Conservation (phyloP, 352 stramenopile species). For the Globisporangium irregulare region DNA sequence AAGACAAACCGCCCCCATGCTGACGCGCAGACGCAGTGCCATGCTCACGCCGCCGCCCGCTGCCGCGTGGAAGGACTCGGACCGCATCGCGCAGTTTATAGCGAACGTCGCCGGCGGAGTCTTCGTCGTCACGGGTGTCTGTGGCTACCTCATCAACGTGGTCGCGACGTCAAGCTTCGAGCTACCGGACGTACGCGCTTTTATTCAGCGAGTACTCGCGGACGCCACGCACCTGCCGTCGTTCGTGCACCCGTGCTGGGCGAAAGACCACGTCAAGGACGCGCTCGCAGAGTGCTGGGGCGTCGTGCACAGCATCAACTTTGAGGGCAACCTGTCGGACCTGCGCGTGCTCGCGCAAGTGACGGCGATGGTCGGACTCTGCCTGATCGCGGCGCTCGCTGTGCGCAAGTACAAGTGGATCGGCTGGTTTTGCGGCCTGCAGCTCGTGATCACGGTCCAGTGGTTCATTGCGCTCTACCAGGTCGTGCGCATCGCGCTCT, state of each 20-base stretch:
- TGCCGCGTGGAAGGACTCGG: conserved; percentile 52
- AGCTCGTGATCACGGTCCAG: conserved; percentile 57
- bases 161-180: conserved; percentile 27
- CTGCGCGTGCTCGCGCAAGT: conserved; percentile 32
- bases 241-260: conserved; percentile 21
- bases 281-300: conserved; percentile 34
- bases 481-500: conserved; percentile 55
- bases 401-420: conserved; percentile 61
- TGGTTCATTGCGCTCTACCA: conserved; percentile 69
- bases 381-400: conserved; percentile 21
- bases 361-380: conserved; percentile 23
- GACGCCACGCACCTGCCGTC: conserved; percentile 11
- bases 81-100: conserved; percentile 58
- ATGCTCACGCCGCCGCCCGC: not conserved
- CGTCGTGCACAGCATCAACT: conserved; percentile 25
- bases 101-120: conserved; percentile 55
- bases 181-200: conserved; percentile 27
- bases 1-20: not conserved
- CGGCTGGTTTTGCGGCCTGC: conserved; percentile 55
- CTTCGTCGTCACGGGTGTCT: conserved; percentile 40
- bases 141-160: conserved; percentile 32
- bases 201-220: not conserved
- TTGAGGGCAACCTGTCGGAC: conserved; percentile 35
- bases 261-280: conserved; percentile 19
- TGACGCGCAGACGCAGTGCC: conserved; percentile 1